Percentiles rank a stretch among this genome's conserved stretches.
These are phyloP conservation scores for Phytophthora podocarpi DNA, from an alignment of 352 stramenopile genomes.

Conservation along the genomic window DNA sequence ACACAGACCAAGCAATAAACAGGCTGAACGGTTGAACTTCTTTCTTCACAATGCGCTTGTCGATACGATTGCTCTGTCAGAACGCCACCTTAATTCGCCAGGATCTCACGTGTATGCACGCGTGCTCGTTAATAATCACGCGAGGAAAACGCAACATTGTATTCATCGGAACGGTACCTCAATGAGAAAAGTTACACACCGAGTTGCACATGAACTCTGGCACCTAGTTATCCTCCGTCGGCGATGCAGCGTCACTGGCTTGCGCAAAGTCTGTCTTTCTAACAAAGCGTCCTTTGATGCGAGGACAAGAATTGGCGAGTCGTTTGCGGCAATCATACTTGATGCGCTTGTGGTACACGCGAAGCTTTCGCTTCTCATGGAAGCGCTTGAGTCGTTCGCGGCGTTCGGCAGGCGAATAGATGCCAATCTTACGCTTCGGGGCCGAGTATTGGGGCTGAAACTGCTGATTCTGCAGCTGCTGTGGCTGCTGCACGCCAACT, in stretches of 20 bases:
- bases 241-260: slow-evolving; percentile 4
- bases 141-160: too few relatives aligned
- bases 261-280: slow-evolving; percentile 32
- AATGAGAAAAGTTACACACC: too few relatives aligned
- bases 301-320: slow-evolving; percentile 68
- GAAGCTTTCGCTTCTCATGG: slow-evolving; percentile 74
- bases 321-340: slow-evolving; percentile 79
- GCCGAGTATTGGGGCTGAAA: neutral
- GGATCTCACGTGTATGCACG: too few relatives aligned
- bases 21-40: slow-evolving; percentile 13
- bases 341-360: slow-evolving; percentile 73
- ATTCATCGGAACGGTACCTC: too few relatives aligned
- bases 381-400: slow-evolving; percentile 66
- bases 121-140: too few relatives aligned
- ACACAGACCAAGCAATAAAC: slow-evolving; percentile 20
- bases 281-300: slow-evolving; percentile 78
- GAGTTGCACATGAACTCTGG: too few relatives aligned
- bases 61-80: too few relatives aligned
- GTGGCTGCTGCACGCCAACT: slow-evolving; percentile 8
- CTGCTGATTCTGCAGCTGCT: slow-evolving; percentile 1
- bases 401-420: slow-evolving; percentile 59
- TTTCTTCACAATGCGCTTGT: neutral
- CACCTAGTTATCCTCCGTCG: too few relatives aligned
- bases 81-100: too few relatives aligned
- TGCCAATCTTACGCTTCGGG: slow-evolving; percentile 54